Evolutionary conservation across 2,329 filamentous ascomycete genomes (phyloP), one percentile per base, ranked within the genome.

Genomic region (Lizonia empirigonia): DNA sequence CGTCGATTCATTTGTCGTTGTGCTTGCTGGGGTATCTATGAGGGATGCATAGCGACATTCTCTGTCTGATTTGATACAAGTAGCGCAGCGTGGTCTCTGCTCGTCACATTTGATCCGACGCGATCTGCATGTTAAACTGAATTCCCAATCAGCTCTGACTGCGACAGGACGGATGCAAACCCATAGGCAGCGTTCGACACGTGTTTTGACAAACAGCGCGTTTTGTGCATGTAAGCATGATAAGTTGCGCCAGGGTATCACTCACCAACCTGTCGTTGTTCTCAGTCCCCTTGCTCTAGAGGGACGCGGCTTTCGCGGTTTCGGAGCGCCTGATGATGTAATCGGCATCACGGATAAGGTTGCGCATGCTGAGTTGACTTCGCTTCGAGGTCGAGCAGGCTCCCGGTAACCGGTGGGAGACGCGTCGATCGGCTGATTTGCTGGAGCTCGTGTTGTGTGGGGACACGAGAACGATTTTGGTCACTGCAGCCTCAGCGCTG

Each of bases 81-180:
- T 74, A 29, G 72, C 71, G 56, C 77, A 79, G 24, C 70, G 62
- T 12, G 76, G 77, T 54, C 73, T 76, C 27, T 67, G 68, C 65
- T 81, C 78, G 55, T 80, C 78, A 60, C 79, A 81, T 66, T 81
- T 82, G 61, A 80, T 78, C 53, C 80, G 75, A 48, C 79, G 68
- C 50, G 72, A 72, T 39, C 77, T 74, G 58, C 77, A 80, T 12
- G 75, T 77, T 35, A 76, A 63, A 55, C 74, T 77, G 46, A 8
- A 23, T 9, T 20, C 23, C 16, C 16, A 10, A 52, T 63, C 48
- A 65, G 63, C 50, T 33, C 13, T 7, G 24, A 18, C 29, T 26
- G n/a, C 7, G 23, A 16, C 15, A 18, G 7, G 18, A 9, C 24
- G 12, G 3, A n/a, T 30, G 12, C 24, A 1, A 26, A 27, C 15